Evolutionary conservation across 208 protist genomes (phyloP), one percentile per base, ranked within the genome.

Genomic region (Trichomonas tenax): DNA sequence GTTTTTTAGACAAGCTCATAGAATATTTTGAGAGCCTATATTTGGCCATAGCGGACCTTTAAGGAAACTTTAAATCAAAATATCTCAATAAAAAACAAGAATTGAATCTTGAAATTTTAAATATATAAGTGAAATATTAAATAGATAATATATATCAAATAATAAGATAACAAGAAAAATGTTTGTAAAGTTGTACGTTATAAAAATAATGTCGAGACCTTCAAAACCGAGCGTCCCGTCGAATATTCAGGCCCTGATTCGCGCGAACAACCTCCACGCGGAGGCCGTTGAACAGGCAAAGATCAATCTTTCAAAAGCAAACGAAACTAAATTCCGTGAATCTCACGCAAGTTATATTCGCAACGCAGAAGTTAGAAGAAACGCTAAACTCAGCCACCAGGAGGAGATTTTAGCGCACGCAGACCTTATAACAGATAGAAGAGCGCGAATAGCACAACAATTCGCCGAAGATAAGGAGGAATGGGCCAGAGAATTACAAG

Each of bases 281-380:
- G 26, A 48, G 51, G 86, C 86, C 31, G 44, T 51, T 6, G 86
- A 48, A 17, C 86, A 93, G 36, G 17, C 44, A 51, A 48, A 38
- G 15, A 51, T 51, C 17, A 44, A 48, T 40, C 23, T n/a, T 48
- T 23, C 44, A 38, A 48, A 44, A 34, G 44, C 11, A 93, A 93
- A 93, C 15, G 86, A 93, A 51, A 93, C 86, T 58, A 48, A 44
- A 51, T 93, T 93, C 45, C 11, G 86, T 26, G 86, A 93, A 93
- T 41, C 23, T 44, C 86, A 93, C 15, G n/a, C 11, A 34, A 51
- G 44, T 15, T 34, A 36, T 51, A 51, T 93, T 51, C 86, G 44
- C 45, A 93, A 93, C 31, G 86, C 86, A 17, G 86, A 93, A 51
- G 86, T 93, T 51, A 23, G 86, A 34, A 48, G 86, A 58, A 93